phyloP scores from a whole-genome alignment of 768 basidiomycete species.

The Auricularia sp. region DNA sequence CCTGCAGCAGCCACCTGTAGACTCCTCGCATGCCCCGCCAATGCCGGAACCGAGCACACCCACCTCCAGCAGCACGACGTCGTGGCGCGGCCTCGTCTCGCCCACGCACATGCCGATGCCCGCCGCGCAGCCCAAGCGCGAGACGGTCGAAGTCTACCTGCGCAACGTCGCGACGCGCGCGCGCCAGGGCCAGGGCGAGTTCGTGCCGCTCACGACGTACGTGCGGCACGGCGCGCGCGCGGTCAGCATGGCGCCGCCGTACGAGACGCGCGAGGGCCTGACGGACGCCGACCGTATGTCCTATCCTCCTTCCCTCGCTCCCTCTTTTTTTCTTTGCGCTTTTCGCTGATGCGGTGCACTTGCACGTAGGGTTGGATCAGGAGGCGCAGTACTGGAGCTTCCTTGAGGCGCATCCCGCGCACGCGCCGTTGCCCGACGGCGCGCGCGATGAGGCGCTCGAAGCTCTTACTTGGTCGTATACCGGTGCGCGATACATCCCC shows the following conservation, averaged over 20 bases:
- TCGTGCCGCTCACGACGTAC: constrained; percentile 4
- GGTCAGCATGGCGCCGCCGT: not conserved
- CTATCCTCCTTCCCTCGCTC: not conserved
- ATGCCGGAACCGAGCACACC: not conserved
- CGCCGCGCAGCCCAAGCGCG: not conserved
- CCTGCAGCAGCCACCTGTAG: not conserved
- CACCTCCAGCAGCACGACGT: not conserved
- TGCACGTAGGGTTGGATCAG: constrained; percentile 51
- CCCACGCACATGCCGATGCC: not conserved
- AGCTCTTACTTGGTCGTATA: constrained; percentile 70
- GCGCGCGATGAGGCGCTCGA: constrained; percentile 64
- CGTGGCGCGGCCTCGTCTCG: not conserved
- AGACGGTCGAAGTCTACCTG: not conserved
- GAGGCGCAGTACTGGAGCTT: constrained; percentile 79
- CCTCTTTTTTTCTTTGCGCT: not conserved
- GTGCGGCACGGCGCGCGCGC: constrained; percentile 10
- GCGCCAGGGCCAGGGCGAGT: not conserved
- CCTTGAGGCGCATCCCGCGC: constrained; percentile 70
- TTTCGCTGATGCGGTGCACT: constrained; percentile 2
- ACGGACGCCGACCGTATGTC: constrained; percentile 34
- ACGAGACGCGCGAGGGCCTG: not conserved
- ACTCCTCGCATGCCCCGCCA: not conserved
- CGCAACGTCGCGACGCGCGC: not conserved
- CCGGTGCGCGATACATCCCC: constrained; percentile 33
- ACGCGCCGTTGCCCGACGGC: constrained; percentile 43